Evolutionary conservation across 371 early-diverging fungal genomes (phyloP).

Genomic region (Actinomortierella ambigua): DNA sequence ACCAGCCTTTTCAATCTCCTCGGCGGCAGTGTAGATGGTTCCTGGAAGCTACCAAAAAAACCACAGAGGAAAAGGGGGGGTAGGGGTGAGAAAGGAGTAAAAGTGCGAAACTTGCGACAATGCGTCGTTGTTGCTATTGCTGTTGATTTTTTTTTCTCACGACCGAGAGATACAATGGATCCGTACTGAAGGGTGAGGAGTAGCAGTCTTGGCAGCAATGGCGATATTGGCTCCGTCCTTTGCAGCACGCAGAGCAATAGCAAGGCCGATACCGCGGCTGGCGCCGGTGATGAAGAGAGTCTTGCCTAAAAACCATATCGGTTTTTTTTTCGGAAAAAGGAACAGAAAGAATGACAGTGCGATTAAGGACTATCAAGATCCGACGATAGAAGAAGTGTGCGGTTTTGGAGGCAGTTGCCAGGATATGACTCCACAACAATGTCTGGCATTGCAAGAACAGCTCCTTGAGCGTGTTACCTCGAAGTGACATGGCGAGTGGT

Average conservation of each 20-base stretch:
- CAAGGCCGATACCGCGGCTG: slow-evolving; percentile 75
- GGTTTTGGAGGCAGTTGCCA: background rate
- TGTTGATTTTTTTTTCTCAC: background rate
- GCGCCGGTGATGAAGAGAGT: slow-evolving; percentile 78
- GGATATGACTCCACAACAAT: background rate
- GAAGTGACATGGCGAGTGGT: slow-evolving; percentile 23
- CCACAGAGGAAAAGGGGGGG: background rate
- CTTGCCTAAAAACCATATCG: slow-evolving; percentile 54
- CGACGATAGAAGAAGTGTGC: background rate
- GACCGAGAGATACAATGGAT: background rate
- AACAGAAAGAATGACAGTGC: background rate
- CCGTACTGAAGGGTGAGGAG: slow-evolving; percentile 70
- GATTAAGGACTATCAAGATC: background rate
- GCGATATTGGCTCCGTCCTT: slow-evolving; percentile 74
- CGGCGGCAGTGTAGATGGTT: slow-evolving; percentile 79
- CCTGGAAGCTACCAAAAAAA: slow-evolving; percentile 63
- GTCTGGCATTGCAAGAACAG: background rate
- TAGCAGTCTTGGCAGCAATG: slow-evolving; percentile 82
- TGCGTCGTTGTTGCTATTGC: too few relatives aligned
- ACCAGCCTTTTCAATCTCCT: slow-evolving; percentile 73
- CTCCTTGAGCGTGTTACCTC: slow-evolving; percentile 7
- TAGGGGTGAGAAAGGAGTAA: too few relatives aligned
- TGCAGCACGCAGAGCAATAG: slow-evolving; percentile 74
- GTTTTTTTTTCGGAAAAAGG: background rate
- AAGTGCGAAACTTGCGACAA: too few relatives aligned